Percentiles rank a stretch among this genome's conserved stretches.
phyloP scores from a whole-genome alignment of 495 filamentous ascomycete species.

The Talaromyces ruber region DNA sequence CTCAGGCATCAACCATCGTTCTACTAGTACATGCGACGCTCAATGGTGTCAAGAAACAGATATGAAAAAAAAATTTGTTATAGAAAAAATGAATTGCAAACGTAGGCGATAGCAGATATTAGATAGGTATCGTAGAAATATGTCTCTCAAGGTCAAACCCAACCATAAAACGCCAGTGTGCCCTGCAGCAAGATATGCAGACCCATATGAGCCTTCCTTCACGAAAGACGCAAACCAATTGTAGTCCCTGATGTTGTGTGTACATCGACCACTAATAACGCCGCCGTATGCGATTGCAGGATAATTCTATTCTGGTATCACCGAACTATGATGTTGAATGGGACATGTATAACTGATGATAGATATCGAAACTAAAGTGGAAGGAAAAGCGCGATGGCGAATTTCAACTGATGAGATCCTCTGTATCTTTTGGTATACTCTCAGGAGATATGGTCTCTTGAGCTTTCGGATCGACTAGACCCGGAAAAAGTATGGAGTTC shows the following conservation, averaged over 20 bases:
- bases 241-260: not conserved
- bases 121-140: not conserved
- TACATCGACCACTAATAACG: not conserved
- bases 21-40: not conserved
- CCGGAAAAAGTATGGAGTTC: not conserved
- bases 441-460: not conserved
- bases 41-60: not conserved
- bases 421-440: not conserved
- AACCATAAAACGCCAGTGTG: not conserved
- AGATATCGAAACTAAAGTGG: not conserved
- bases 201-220: not conserved
- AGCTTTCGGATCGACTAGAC: not conserved
- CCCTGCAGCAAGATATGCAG: not conserved
- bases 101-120: not conserved
- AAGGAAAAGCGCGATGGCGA: not conserved
- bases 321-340: not conserved
- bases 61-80: not conserved
- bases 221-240: not conserved
- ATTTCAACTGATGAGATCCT: not conserved
- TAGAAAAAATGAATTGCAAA: not conserved
- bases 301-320: constrained; percentile 7
- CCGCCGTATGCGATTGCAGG: not conserved
- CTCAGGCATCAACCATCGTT: not conserved
- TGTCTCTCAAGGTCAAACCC: not conserved
- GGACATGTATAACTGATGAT: not conserved